Conservation (phyloP, 2,329 filamentous ascomycete genomes). For the Tolypocladium tropicale region DNA sequence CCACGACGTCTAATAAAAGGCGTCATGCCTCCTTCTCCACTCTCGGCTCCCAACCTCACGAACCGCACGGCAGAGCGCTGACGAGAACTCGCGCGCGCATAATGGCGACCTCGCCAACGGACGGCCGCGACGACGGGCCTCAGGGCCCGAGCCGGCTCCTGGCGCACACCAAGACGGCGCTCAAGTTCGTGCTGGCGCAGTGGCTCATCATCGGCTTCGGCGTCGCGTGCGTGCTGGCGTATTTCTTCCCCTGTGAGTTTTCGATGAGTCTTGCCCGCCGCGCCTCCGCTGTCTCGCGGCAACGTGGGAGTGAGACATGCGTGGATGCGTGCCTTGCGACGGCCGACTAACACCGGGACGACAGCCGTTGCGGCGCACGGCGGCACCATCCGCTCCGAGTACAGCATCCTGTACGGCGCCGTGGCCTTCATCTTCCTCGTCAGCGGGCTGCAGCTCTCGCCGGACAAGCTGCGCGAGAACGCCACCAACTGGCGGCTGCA, state of each 20-base stretch:
- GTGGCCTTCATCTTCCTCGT: constrained; percentile 62
- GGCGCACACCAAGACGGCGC: constrained; percentile 2
- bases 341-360: too few relatives aligned
- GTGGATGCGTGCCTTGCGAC: too few relatives aligned
- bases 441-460: constrained; percentile 59
- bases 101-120: not conserved
- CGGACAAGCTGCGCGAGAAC: constrained; percentile 49
- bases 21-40: not conserved
- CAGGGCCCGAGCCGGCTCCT: not conserved
- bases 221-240: constrained; percentile 36
- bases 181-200: constrained; percentile 38
- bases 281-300: not conserved
- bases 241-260: constrained; percentile 32
- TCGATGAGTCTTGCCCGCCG: too few relatives aligned
- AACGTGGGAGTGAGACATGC: not conserved
- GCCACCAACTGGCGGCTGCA: constrained; percentile 59
- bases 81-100: not conserved
- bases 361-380: constrained; percentile 37
- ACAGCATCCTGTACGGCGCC: constrained; percentile 56
- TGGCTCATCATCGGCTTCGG: constrained; percentile 57
- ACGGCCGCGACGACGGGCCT: not conserved
- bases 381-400: constrained; percentile 41
- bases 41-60: not conserved
- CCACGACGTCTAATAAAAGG: not conserved
- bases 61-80: not conserved